Percentiles rank a stretch among this genome's conserved stretches.
Conservation (phyloP, 805 yeast genomes). For the Sungouiella blattae region DNA sequence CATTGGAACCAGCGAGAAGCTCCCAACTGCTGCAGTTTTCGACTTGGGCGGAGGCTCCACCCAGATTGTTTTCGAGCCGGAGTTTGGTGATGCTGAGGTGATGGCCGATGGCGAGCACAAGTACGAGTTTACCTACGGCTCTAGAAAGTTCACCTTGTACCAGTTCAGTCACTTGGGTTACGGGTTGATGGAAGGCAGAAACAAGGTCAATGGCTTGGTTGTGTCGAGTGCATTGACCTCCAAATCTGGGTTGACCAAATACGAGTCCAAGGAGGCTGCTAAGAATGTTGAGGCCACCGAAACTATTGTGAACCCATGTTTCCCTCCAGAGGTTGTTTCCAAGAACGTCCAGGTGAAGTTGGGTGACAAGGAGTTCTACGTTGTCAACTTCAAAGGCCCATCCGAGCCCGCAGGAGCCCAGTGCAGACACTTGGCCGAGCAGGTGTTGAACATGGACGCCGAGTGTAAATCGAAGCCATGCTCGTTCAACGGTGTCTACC, state of each 20-base stretch:
- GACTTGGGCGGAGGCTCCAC: conserved; percentile 99
- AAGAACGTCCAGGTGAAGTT: conserved; percentile 58
- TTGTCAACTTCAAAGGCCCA: conserved; percentile 66
- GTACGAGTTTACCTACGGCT: conserved; percentile 76
- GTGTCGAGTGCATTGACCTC: conserved; percentile 47
- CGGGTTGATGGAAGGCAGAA: conserved; percentile 93
- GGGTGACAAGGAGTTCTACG: conserved; percentile 40
- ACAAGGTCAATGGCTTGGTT: conserved; percentile 67
- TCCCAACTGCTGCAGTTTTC: conserved; percentile 93
- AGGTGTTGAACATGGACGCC: conserved; percentile 76
- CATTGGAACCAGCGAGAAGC: conserved; percentile 73
- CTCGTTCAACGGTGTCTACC: conserved; percentile 96
- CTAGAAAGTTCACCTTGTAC: conserved; percentile 73
- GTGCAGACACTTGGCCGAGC: conserved; percentile 83
- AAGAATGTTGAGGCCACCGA: conserved; percentile 39
- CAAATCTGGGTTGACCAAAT: conserved; percentile 17
- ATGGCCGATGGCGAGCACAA: conserved; percentile 88
- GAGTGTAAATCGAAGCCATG: conserved; percentile 78
- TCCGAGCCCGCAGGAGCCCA: conserved; percentile 64
- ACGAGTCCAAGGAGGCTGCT: conserved; percentile 26
- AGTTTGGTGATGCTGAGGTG: conserved; percentile 51
- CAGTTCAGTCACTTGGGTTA: conserved; percentile 95
- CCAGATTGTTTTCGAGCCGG: conserved; percentile 96
- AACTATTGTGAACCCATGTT: conserved; percentile 73
- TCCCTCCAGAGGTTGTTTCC: conserved; percentile 73